phyloP scores from a whole-genome alignment of 2,329 filamentous ascomycete species.

The Berkeleyomyces rouxiae region DNA sequence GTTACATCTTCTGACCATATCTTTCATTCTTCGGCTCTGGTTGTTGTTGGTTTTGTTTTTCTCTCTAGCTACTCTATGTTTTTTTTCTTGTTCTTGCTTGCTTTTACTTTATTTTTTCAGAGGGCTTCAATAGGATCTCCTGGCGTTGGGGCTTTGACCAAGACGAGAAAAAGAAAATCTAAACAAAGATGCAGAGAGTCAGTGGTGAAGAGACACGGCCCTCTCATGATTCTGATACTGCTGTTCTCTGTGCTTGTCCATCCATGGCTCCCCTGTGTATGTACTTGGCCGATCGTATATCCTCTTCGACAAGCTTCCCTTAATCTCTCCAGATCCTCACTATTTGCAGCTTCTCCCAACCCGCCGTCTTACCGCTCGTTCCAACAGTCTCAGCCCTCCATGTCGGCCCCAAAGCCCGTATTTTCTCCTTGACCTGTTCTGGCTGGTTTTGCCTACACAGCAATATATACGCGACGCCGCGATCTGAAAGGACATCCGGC shows the following conservation, averaged over 20 bases:
- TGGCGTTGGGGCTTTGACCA: constrained; percentile 17
- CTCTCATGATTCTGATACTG: neutral
- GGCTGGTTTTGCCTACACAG: constrained; percentile 86
- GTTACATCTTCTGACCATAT: neutral
- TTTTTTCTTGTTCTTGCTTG: neutral
- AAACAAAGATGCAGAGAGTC: constrained; percentile 19
- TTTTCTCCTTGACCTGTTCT: constrained; percentile 47
- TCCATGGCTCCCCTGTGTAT: neutral
- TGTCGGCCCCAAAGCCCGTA: constrained; percentile 32
- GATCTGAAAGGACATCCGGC: constrained; percentile 41
- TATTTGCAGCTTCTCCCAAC: constrained; percentile 88
- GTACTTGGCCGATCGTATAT: neutral
- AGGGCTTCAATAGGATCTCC: constrained; percentile 7
- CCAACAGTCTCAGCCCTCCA: constrained; percentile 71
- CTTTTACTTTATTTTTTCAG: neutral
- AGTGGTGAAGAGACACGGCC: neutral
- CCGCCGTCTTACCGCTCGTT: constrained; percentile 68
- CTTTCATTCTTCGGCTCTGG: neutral
- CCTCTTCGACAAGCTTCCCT: neutral
- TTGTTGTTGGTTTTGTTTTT: neutral
- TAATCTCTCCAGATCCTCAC: constrained; percentile 60
- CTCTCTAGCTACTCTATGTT: neutral
- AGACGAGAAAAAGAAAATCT: constrained; percentile 19
- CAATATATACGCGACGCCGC: constrained; percentile 76
- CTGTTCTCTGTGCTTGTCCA: neutral